phyloP scores from a whole-genome alignment of 2,329 filamentous ascomycete species.

The Sclerotinia minor region DNA sequence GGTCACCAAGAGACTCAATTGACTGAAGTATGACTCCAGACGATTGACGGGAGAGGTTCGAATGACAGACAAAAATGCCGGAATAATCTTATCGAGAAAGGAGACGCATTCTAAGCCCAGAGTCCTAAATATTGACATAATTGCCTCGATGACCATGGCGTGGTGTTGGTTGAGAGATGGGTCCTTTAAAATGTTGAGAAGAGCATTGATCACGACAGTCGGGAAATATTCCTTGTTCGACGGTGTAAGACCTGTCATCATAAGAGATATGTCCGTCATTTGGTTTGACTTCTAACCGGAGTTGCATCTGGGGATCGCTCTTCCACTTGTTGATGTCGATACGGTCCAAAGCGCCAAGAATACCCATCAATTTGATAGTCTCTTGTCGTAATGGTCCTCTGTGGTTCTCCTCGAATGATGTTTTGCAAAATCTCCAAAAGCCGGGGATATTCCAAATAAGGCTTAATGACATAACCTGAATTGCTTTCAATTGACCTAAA shows the following conservation, averaged over 20 bases:
- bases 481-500: slow-evolving; percentile 88
- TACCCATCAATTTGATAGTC: slow-evolving; percentile 95
- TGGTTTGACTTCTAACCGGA: slow-evolving; percentile 61
- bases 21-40: slow-evolving; percentile 95
- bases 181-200: slow-evolving; percentile 90
- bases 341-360: slow-evolving; percentile 90
- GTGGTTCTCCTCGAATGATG: slow-evolving; percentile 87
- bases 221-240: slow-evolving; percentile 99
- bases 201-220: slow-evolving; percentile 93
- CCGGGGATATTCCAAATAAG: slow-evolving; percentile 92
- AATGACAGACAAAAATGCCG: slow-evolving; percentile 89
- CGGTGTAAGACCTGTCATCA: slow-evolving; percentile 95
- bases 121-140: slow-evolving; percentile 98
- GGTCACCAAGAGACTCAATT: slow-evolving; percentile 86
- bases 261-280: slow-evolving; percentile 90
- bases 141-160: slow-evolving; percentile 90
- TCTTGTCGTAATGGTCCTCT: slow-evolving; percentile 81
- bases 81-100: slow-evolving; percentile 90
- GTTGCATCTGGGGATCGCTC: slow-evolving; percentile 81
- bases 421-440: slow-evolving; percentile 89
- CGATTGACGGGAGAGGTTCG: slow-evolving; percentile 73
- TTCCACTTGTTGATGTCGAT: slow-evolving; percentile 93
- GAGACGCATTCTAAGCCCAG: slow-evolving; percentile 93
- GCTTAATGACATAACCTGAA: slow-evolving; percentile 95
- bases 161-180: slow-evolving; percentile 88